A percentile compares a stretch with the other conserved stretches of the same genome.
These are phyloP conservation scores for Cryptomeria japonica DNA, from an alignment of 75 land plant species.

Conservation along the genomic window DNA sequence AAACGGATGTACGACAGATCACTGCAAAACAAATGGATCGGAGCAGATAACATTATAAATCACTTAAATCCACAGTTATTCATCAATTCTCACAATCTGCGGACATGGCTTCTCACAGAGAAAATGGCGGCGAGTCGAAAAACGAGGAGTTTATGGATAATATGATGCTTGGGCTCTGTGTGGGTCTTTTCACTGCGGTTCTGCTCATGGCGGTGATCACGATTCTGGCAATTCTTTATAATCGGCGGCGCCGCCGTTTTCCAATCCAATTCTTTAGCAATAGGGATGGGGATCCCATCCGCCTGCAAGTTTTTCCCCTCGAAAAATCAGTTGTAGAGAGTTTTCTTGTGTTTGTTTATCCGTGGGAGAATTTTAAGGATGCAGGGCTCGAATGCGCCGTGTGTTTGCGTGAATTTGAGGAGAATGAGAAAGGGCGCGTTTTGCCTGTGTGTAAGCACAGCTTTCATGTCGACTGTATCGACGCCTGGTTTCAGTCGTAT, in stretches of 20 bases:
- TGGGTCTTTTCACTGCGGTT: slow-evolving; percentile 7
- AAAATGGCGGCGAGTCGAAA: no score
- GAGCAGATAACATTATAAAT: no score
- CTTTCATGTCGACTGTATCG: slow-evolving; percentile 45
- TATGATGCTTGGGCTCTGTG: not conserved
- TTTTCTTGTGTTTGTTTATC: not conserved
- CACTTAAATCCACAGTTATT: no score
- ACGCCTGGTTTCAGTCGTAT: slow-evolving; percentile 38
- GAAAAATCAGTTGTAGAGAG: not conserved
- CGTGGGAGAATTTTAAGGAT: not conserved
- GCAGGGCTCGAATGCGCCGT: not conserved
- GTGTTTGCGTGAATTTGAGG: not conserved
- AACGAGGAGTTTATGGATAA: not conserved
- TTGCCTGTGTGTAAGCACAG: not conserved
- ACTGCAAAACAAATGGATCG: no score
- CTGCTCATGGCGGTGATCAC: slow-evolving; percentile 13
- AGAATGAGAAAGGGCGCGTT: not conserved
- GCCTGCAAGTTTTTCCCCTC: not conserved
- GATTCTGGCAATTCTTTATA: not conserved
- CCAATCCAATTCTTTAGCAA: no score
- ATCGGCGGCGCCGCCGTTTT: not conserved
- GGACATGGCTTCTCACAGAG: not conserved
- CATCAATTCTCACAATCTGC: no score
- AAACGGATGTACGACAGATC: no score
- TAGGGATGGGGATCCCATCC: no score